These are phyloP conservation scores for Leccinum boreale DNA, from an alignment of 768 basidiomycete species.

Conservation along the genomic window DNA sequence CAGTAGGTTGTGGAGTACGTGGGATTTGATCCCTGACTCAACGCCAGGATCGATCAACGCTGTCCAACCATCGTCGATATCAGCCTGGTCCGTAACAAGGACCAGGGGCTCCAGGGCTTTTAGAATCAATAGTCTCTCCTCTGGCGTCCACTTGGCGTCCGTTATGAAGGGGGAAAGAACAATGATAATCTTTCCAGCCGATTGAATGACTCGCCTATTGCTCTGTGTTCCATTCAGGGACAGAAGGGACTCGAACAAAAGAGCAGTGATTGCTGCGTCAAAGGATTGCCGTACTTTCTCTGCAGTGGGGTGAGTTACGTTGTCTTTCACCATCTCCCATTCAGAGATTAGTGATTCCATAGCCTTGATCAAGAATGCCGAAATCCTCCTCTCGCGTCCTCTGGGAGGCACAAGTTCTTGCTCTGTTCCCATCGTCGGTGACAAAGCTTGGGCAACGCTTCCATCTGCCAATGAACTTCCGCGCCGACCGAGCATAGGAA, in stretches of 20 bases:
- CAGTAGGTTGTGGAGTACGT: constrained; percentile 42
- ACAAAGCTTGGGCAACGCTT: not conserved
- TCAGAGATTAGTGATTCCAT: constrained; percentile 49
- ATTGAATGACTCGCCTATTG: constrained; percentile 61
- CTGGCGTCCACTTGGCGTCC: constrained; percentile 46
- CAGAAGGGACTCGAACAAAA: constrained; percentile 69
- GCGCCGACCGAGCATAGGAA: constrained; percentile 42
- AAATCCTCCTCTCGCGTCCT: constrained; percentile 59
- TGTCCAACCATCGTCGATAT: constrained; percentile 33
- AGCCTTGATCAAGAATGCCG: constrained; percentile 58
- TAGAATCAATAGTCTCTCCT: constrained; percentile 65
- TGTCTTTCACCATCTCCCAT: constrained; percentile 44
- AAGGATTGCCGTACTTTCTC: constrained; percentile 65
- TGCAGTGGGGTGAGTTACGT: constrained; percentile 41
- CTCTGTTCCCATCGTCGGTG: constrained; percentile 8
- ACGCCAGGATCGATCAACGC: constrained; percentile 47
- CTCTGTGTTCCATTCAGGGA: constrained; percentile 59
- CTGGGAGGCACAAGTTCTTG: constrained; percentile 45
- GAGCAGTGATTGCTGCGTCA: constrained; percentile 63
- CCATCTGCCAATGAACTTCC: constrained; percentile 4
- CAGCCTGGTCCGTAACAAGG: constrained; percentile 33
- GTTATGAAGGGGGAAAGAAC: constrained; percentile 42
- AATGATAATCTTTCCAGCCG: constrained; percentile 52
- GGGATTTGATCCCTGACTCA: constrained; percentile 61
- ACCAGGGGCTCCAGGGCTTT: constrained; percentile 66